These are phyloP conservation scores for Neurospora sp. DNA, from an alignment of 495 filamentous ascomycete species.

Conservation along the genomic window DNA sequence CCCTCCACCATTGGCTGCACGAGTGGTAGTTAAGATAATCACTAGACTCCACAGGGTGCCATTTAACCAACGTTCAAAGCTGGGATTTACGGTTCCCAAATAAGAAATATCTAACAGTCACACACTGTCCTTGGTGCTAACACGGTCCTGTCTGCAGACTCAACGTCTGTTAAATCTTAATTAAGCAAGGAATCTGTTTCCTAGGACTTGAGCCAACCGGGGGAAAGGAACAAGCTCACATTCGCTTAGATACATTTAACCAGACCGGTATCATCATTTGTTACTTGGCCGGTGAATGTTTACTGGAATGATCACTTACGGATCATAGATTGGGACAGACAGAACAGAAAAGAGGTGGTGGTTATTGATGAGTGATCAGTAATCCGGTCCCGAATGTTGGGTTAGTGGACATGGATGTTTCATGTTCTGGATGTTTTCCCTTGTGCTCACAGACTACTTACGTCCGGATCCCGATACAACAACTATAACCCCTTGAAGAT, in stretches of 20 bases:
- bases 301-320: not conserved
- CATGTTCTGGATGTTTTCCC: not conserved
- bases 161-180: not conserved
- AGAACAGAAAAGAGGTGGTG: not conserved
- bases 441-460: not conserved
- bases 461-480: too few relatives aligned
- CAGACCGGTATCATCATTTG: not conserved
- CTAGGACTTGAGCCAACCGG: not conserved
- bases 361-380: not conserved
- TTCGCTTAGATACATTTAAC: not conserved
- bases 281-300: not conserved
- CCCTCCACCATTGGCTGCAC: not conserved
- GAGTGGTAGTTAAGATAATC: rapidly evolving
- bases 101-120: not conserved
- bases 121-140: not conserved
- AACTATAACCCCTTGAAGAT: not conserved
- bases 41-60: not conserved
- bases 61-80: not conserved
- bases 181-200: not conserved
- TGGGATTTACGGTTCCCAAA: not conserved
- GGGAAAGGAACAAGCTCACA: not conserved
- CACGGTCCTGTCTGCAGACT: not conserved
- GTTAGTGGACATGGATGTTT: not conserved
- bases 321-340: too few relatives aligned
- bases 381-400: not conserved